Evolutionary conservation across 352 stramenopile species (phyloP).

Genomic region (Pilasporangium apinafurcum): DNA sequence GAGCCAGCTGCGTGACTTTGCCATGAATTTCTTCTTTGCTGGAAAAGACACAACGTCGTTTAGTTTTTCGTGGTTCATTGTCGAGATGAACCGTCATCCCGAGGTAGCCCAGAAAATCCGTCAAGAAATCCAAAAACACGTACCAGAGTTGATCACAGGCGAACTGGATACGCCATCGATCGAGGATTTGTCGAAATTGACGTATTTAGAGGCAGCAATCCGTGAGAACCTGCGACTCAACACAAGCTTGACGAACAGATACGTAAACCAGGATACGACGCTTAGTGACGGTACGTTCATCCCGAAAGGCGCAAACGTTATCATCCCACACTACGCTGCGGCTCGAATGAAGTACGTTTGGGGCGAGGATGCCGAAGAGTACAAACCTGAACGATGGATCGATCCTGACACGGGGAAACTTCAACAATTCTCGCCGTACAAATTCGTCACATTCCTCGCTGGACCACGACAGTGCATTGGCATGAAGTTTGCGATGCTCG

Average conservation of each 20-base stretch:
- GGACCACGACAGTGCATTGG: conserved; percentile 53
- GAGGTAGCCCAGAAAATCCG: conserved; percentile 29
- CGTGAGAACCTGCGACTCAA: conserved; percentile 63
- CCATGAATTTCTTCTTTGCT: conserved; percentile 72
- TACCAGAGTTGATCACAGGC: conserved; percentile 17
- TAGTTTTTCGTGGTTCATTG: conserved; percentile 62
- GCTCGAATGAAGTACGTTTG: conserved; percentile 34
- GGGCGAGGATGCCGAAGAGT: conserved; percentile 43
- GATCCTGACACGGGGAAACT: conserved; percentile 28
- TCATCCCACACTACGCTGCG: conserved; percentile 37
- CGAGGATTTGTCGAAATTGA: conserved; percentile 34
- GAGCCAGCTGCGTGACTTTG: conserved; percentile 55
- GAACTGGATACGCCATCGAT: conserved; percentile 21
- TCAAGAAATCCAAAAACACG: conserved; percentile 26
- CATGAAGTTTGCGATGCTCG: conserved; percentile 43
- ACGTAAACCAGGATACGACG: conserved; percentile 34
- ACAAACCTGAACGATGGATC: conserved; percentile 63
- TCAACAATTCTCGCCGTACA: conserved; percentile 28
- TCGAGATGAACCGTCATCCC: conserved; percentile 73
- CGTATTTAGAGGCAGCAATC: conserved; percentile 57
- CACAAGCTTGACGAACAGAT: conserved; percentile 33
- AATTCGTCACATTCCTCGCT: conserved; percentile 47
- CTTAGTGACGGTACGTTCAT: conserved; percentile 56
- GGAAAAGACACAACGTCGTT: conserved; percentile 70
- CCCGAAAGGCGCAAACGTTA: conserved; percentile 23